A percentile compares a stretch with the other conserved stretches of the same genome.
These are phyloP conservation scores for Flueggea neowawraea DNA, from an alignment of 441 rosid species.

Conservation along the genomic window DNA sequence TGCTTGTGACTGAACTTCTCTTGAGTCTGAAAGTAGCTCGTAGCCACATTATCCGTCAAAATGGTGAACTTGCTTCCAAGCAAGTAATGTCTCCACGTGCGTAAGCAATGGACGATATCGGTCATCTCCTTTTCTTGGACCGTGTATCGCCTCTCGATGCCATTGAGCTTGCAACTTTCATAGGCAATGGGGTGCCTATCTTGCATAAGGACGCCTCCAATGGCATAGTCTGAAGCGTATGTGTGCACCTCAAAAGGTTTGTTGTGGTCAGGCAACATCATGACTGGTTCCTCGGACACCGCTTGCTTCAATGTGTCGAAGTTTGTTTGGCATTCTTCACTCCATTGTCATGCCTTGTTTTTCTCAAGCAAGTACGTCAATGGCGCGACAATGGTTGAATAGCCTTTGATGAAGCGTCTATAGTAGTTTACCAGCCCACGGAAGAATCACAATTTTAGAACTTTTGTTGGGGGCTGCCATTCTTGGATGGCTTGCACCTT, in stretches of 20 bases:
- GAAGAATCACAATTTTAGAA: too few species aligned
- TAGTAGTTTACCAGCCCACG: too few species aligned
- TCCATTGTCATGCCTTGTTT: too few species aligned
- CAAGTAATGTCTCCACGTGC: background rate
- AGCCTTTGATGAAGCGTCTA: too few species aligned
- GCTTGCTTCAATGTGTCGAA: too few species aligned
- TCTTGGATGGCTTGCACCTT: too few species aligned
- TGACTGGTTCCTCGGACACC: too few species aligned
- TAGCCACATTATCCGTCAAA: background rate
- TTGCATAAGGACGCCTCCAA: background rate
- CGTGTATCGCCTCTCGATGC: background rate
- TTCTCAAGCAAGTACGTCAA: too few species aligned
- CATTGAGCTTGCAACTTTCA: background rate
- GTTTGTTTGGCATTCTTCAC: too few species aligned
- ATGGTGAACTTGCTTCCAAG: background rate
- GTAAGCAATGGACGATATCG: background rate
- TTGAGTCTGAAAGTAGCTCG: background rate
- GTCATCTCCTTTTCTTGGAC: background rate
- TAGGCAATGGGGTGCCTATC: background rate
- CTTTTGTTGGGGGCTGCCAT: too few species aligned
- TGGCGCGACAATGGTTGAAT: too few species aligned
- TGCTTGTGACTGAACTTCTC: background rate
- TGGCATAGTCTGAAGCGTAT: background rate
- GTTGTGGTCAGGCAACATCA: too few species aligned
- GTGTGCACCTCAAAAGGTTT: background rate